A percentile compares a stretch with the other conserved stretches of the same genome.
These are phyloP conservation scores for Microdochium trichocladiopsis DNA, from an alignment of 2,329 filamentous ascomycete species.

Conservation along the genomic window DNA sequence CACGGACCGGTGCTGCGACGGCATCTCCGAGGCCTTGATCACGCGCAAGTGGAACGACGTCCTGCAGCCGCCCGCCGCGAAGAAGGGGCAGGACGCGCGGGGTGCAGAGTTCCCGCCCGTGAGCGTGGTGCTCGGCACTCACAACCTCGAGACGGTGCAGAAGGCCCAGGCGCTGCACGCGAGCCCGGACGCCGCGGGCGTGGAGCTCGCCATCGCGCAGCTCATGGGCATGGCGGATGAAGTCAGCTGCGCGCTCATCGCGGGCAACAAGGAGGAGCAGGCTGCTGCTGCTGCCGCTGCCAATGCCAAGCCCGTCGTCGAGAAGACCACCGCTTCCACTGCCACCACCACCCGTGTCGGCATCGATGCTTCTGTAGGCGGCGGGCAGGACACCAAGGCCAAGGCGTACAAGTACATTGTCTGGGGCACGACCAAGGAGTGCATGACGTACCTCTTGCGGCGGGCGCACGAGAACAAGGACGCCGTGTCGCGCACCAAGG, in stretches of 20 bases:
- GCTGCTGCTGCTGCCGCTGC: neutral
- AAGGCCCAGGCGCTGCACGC: conserved; percentile 45
- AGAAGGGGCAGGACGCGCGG: no score
- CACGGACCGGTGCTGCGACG: conserved; percentile 68
- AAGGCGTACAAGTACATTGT: conserved; percentile 60
- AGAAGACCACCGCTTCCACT: neutral
- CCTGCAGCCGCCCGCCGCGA: conserved; percentile 34
- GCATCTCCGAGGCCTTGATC: conserved; percentile 60
- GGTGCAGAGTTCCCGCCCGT: conserved; percentile 45
- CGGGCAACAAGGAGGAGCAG: conserved; percentile 2
- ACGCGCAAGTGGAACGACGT: conserved; percentile 51
- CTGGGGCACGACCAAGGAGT: conserved; percentile 69
- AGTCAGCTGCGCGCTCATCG: conserved; percentile 60
- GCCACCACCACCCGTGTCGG: neutral
- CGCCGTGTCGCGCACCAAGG: conserved; percentile 55
- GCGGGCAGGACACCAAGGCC: conserved; percentile 12
- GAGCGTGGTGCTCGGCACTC: conserved; percentile 69
- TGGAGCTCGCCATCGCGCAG: conserved; percentile 61
- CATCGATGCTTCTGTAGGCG: neutral
- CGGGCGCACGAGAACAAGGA: conserved; percentile 70
- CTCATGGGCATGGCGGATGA: conserved; percentile 96
- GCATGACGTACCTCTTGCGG: conserved; percentile 75
- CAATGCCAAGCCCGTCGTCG: neutral
- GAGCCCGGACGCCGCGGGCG: conserved; percentile 28
- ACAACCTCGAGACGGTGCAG: conserved; percentile 69